Evolutionary conservation across 805 yeast genomes (phyloP).

Genomic region (Yamadazyma laniorum): DNA sequence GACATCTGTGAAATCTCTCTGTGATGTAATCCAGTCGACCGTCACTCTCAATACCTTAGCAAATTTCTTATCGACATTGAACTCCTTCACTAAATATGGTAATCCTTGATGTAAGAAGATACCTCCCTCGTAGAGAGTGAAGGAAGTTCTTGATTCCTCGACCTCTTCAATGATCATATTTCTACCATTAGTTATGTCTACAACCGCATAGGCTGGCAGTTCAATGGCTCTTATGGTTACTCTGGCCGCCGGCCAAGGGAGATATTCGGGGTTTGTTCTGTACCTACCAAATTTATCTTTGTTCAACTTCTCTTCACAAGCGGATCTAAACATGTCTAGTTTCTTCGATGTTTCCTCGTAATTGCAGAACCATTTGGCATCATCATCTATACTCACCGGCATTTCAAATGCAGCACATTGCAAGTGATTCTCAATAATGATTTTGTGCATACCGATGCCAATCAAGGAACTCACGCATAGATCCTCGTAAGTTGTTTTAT

Average conservation of each 20-base stretch:
- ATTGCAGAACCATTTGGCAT: conserved; percentile 50
- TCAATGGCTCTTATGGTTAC: conserved; percentile 84
- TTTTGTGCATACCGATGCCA: conserved; percentile 30
- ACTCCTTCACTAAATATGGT: conserved; percentile 82
- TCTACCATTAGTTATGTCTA: conserved; percentile 77
- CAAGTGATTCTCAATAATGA: conserved; percentile 73
- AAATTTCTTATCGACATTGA: conserved; percentile 70
- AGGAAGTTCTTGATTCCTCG: conserved; percentile 84
- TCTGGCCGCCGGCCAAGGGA: conserved; percentile 78
- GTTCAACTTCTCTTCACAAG: conserved; percentile 40
- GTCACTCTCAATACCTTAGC: conserved; percentile 86
- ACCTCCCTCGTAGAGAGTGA: conserved; percentile 89
- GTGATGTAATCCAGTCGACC: conserved; percentile 92
- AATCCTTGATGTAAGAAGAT: conserved; percentile 92
- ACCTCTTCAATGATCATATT: conserved; percentile 83
- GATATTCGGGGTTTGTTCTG: conserved; percentile 44
- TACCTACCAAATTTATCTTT: conserved; percentile 28
- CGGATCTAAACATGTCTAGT: conserved; percentile 19
- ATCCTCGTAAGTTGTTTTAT: conserved; percentile 38
- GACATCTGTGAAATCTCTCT: conserved; percentile 89
- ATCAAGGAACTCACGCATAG: conserved; percentile 38
- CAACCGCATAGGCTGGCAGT: conserved; percentile 80
- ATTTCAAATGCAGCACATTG: conserved; percentile 93
- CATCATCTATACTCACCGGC: conserved; percentile 58
- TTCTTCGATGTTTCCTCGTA: conserved; percentile 13